Base-by-base conservation (phyloP, 2,329 filamentous ascomycete genomes). In the Fusarium mundagurra region DNA sequence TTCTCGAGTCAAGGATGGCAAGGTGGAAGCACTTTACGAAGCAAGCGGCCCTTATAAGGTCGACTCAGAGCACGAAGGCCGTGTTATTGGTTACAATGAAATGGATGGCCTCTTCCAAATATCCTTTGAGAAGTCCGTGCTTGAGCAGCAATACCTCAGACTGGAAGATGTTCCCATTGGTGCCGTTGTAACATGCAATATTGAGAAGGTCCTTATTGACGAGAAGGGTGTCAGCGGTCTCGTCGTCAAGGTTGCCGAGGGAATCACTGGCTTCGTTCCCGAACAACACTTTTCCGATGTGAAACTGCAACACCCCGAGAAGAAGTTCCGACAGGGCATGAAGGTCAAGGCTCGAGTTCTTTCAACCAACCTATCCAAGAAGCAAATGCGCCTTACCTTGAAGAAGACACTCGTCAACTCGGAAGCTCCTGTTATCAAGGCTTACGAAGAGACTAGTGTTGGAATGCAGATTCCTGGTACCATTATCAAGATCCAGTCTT, bases 341-440 rank as follows among this genome's bases (percentile, higher is more conserved):
- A 90, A 92, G 60, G 92, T 99, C 72, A 98, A 94, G 76, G 93
- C 93, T 27, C 90, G 96, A 69, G 94, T 99, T 33, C 85, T 99
- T 34, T 97, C 94, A 1, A 92, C 91, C 22, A 91, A 98, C 78
- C 83, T 90, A 5, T 88, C 89, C 58, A 96, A 92, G 84, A 91
- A 92, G 67, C 92, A 95, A 79, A 88, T 98, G 74, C 92, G 93
- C 38, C 87, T 99, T 73, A 98, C 96, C 0, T 82, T 99, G 76
- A 99, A 98, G 87, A 99, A 98, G 85, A 94, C 94, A 3, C 86
- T 99, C 24, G 90, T 99, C 75, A 97, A 98, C 83, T 96, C 94
- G 1, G 95, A 98, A 64, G 89, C 91, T 2, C 86, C 91, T n/a
- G 88, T 94, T 16, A 93, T 97, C 87, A 91, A 92, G 74, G 89